Base-by-base conservation (phyloP, 495 filamentous ascomycete genomes). In the Evansstolkia leycettana region DNA sequence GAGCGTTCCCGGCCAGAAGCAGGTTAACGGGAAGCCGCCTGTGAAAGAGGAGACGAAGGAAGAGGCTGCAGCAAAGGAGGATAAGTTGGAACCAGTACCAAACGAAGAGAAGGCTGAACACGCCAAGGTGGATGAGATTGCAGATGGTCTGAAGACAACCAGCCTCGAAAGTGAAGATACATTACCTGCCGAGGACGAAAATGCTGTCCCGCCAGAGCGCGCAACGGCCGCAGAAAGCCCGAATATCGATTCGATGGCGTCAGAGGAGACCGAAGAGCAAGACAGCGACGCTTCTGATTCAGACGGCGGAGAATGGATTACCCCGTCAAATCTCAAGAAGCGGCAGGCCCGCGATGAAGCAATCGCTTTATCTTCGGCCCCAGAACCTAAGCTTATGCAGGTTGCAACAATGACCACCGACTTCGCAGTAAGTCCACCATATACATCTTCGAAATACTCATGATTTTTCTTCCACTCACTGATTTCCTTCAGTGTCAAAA, bases 351-450 rank as follows among this genome's bases (percentile, higher is more conserved):
- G 73, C 47, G 78, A 84, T 45, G 67, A 72, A 36, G 65, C 67
- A 28, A 51, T 57, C 13, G 56, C 61, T 10, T 50, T 55, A 5
- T 55, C 65, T 3, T 53, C 70, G 17, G 64, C 64, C 1, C 50
- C 61, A 7, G 71, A 80, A 38, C 57, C 65, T 6, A 70, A 75
- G 33, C 70, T 70, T 14, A 80, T 93, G 45, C 74, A 87, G 51
- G 84, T 81, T 8, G 92, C 86, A 7, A 75, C 84, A 30, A 78
- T 95, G 43, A 96, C 90, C 0, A 82, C 81, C 38, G 90, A 99
- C 67, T 95, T 82, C 62, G 89, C 90, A 28, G 89, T 96, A 51
- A 39, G 64, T 52, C 15, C 13, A 7, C 5, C 17, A 7, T 32
- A 13, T 8, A 11, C 5, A 13, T 17, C 12, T 23, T 26, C 24